phyloP scores from a whole-genome alignment of 257 asterid species.

The Linaria vulgaris region DNA sequence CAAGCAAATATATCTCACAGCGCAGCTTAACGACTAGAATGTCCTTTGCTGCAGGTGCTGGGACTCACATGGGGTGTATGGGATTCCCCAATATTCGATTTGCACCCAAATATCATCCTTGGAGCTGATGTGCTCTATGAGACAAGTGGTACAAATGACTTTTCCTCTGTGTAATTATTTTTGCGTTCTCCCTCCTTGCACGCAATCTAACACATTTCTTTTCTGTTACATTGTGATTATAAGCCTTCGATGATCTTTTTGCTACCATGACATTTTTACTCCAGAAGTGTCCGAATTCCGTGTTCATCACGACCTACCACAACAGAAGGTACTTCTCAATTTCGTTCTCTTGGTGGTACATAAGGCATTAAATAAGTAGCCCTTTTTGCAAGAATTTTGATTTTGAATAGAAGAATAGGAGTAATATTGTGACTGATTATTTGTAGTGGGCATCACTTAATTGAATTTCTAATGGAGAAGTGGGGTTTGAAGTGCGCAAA shows the following conservation, averaged over 20 bases:
- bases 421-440: constrained; percentile 17
- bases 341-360: constrained; percentile 15
- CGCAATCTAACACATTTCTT: constrained; percentile 18
- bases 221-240: constrained; percentile 29
- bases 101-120: constrained; percentile 80
- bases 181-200: background rate
- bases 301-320: constrained; percentile 86
- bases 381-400: background rate
- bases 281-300: constrained; percentile 60
- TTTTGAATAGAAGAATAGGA: background rate
- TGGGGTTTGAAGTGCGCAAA: constrained; percentile 83
- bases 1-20: constrained; percentile 8
- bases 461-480: constrained; percentile 84
- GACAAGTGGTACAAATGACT: constrained; percentile 49
- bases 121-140: constrained; percentile 96
- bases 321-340: constrained; percentile 69
- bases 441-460: constrained; percentile 87
- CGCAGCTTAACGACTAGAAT: constrained; percentile 3
- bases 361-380: no score
- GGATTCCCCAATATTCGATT: constrained; percentile 57
- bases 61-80: constrained; percentile 93
- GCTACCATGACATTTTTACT: constrained; percentile 78
- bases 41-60: constrained; percentile 46
- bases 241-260: constrained; percentile 87
- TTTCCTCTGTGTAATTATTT: constrained; percentile 2